Base-by-base conservation (phyloP, 257 asterid species). In the Phtheirospermum japonicum region DNA sequence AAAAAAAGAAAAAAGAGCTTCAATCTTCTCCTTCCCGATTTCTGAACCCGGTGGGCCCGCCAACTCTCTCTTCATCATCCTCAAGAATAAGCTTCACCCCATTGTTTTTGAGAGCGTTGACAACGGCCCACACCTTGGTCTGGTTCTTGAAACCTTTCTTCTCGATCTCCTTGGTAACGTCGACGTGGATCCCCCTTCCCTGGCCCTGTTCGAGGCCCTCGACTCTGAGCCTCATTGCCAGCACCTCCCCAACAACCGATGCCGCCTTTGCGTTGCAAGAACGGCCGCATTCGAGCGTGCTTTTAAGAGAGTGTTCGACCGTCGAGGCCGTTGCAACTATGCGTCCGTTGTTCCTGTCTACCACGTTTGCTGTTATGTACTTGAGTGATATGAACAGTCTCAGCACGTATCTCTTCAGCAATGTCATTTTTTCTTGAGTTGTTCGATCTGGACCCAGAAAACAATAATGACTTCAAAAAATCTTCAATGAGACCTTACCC, bases 221-320 rank as follows among this genome's bases (percentile, higher is more conserved):
- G 18, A 85, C 92, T 63, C 80, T 78, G 54, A 90, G 86, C 46
- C 97, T 77, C 95, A 82, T 87, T 2, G 96, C 97, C 70, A 90
- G 76, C 31, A 87, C 96, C 68, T 90, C 97, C 39, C 96, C 97
- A 36, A 90, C 96, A 26, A 83, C 77, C 4, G 85, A 75, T 31
- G 97, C 96, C 0, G 97, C 96, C 68, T 87, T 90, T 2, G 96
- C 96, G 11, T 87, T 90, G 81, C 96, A 87, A 46, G 84, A 66
- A 32, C 95, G 84, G 6, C 97, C 90, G 46, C 96, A 87, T 71
- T 87, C 97, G 11, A 87, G 71, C 2, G 89, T 75, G 43, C 65
- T 75, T 61, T 85, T 90, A 19, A 90, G 79, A 23, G 91, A 37
- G 43, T 85, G 96, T 46, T 90, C 96, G 0, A 85, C 87, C 9